Evolutionary conservation across 1,284 basidiomycete species (phyloP).

Genomic region (Rhizoctonia solani): DNA sequence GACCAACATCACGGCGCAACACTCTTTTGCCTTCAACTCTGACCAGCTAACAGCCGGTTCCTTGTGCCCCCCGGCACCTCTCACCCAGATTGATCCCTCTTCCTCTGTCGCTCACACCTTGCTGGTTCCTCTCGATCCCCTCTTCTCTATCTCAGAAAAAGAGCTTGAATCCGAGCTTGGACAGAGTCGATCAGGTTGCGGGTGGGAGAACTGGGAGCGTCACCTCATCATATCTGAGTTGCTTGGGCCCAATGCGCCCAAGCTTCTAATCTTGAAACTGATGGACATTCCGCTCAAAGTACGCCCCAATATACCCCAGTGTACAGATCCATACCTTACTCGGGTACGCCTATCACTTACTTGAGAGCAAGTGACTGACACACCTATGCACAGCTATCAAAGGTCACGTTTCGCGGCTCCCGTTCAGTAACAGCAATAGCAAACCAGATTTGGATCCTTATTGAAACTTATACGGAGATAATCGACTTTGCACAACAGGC

Average conservation of each 20-base stretch:
- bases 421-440: neutral
- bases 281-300: neutral
- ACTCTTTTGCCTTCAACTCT: too few relatives aligned
- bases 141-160: neutral
- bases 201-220: conserved; percentile 4
- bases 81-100: neutral
- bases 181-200: neutral
- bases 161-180: neutral
- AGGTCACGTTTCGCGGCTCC: neutral
- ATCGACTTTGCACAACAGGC: neutral
- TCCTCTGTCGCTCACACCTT: neutral
- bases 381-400: neutral
- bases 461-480: neutral
- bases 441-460: neutral
- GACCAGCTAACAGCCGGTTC: too few relatives aligned
- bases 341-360: neutral
- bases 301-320: too few relatives aligned
- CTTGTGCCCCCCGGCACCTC: neutral
- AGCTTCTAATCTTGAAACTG: neutral
- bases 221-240: neutral
- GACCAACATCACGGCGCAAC: too few relatives aligned
- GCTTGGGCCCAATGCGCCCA: neutral
- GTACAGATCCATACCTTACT: neutral
- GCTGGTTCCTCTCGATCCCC: neutral
- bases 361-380: neutral